phyloP scores from a whole-genome alignment of 2,329 filamentous ascomycete genomes.

The Curvularia sp. region DNA sequence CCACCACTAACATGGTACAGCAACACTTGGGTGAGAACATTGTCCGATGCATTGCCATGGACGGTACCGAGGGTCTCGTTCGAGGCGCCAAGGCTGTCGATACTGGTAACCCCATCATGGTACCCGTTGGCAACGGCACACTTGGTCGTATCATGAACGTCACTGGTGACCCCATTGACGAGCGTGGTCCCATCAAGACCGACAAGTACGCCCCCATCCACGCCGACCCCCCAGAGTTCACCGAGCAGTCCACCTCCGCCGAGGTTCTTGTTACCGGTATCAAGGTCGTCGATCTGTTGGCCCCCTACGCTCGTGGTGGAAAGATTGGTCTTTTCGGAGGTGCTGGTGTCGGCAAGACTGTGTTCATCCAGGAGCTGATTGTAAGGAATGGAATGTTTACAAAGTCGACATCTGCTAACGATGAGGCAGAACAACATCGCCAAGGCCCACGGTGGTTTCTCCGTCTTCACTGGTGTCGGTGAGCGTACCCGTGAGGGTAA shows the following conservation, averaged over 20 bases:
- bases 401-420: conserved; percentile 33
- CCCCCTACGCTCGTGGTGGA: conserved; percentile 99
- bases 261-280: conserved; percentile 99
- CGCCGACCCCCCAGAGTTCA: conserved; percentile 89
- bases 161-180: conserved; percentile 99
- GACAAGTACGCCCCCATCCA: conserved; percentile 90
- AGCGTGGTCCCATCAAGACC: conserved; percentile 97
- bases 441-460: conserved; percentile 99
- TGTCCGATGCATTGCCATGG: conserved; percentile 99
- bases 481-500: conserved; percentile 99
- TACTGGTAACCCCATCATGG: conserved; percentile 93
- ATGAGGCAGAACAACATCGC: conserved; percentile 90
- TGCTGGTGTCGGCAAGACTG: conserved; percentile 99
- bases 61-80: conserved; percentile 99
- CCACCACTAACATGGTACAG: conserved; percentile 58
- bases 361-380: conserved; percentile 99
- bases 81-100: conserved; percentile 86
- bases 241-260: conserved; percentile 93
- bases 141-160: conserved; percentile 99
- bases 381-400: conserved; percentile 56
- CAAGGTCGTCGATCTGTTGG: conserved; percentile 99
- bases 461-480: conserved; percentile 99
- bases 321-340: conserved; percentile 99
- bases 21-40: conserved; percentile 99
- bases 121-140: conserved; percentile 90